A percentile compares a stretch with the other conserved stretches of the same genome.
Evolutionary conservation across 441 rosid species (phyloP).

Genomic region (Populus hybrid): DNA sequence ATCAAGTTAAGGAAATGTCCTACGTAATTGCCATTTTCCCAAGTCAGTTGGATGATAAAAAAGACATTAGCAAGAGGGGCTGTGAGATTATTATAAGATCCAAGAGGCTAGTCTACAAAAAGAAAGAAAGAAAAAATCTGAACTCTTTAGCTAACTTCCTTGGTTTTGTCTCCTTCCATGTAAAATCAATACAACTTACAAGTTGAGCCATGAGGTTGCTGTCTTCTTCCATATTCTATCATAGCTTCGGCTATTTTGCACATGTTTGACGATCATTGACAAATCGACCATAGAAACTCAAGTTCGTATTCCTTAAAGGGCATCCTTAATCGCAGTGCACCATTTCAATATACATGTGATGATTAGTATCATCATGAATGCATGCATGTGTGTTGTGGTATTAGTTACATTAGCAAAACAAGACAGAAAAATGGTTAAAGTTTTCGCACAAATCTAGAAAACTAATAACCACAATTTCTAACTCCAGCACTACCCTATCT

Average conservation of each 20-base stretch:
- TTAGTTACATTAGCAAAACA: no score
- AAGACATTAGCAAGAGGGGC: no score
- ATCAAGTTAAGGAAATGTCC: neutral
- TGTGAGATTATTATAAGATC: neutral
- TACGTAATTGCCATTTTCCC: neutral
- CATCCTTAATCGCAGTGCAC: neutral
- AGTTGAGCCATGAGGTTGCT: no score
- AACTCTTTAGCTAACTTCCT: neutral
- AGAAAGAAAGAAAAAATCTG: neutral
- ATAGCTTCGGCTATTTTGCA: no score
- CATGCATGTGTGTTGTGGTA: no score
- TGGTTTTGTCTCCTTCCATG: neutral
- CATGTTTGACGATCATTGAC: no score
- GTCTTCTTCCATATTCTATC: no score
- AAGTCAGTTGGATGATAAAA: neutral
- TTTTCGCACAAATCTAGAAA: neutral
- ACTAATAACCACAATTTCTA: neutral
- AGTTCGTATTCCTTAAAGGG: neutral
- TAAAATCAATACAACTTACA: neutral
- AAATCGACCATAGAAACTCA: neutral
- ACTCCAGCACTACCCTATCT: neutral
- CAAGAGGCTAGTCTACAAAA: neutral
- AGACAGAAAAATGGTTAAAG: neutral
- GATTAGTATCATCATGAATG: neutral
- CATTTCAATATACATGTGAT: no score